phyloP scores from a whole-genome alignment of 208 protist species.

The Jaenimonas drosophilae region DNA sequence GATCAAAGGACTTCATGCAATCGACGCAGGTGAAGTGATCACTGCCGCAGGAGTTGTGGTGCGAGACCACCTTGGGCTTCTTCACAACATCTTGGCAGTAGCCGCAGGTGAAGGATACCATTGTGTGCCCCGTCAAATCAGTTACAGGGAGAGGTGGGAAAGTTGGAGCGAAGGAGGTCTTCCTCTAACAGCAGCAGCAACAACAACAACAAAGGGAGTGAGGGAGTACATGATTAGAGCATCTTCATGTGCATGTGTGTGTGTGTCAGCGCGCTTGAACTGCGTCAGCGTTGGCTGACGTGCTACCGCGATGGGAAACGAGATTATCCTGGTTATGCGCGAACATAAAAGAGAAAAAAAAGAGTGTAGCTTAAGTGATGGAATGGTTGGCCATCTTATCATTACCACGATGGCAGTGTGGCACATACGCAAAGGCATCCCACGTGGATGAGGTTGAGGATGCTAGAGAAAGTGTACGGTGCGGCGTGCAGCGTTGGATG shows the following conservation, averaged over 20 bases:
- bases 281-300: too few species aligned
- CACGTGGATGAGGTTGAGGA: too few species aligned
- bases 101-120: conserved; percentile 87
- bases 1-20: conserved; percentile 80
- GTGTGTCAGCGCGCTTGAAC: not conserved
- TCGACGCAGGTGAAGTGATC: conserved; percentile 79
- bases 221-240: not conserved
- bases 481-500: conserved; percentile 25
- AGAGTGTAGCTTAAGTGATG: not conserved
- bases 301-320: too few species aligned
- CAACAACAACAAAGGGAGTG: conserved; percentile 3
- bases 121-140: conserved; percentile 6
- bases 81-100: conserved; percentile 85
- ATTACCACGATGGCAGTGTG: not conserved
- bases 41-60: conserved; percentile 39
- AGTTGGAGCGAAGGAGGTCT: not conserved
- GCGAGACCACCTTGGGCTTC: conserved; percentile 77
- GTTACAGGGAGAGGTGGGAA: conserved; percentile 3
- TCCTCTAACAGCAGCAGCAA: not conserved
- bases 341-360: conserved; percentile 3
- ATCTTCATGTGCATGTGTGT: not conserved
- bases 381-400: not conserved
- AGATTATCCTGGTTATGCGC: not conserved
- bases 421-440: too few species aligned
- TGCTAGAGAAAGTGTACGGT: conserved; percentile 65